phyloP scores from a whole-genome alignment of 495 filamentous ascomycete species.

The Podospora conica region DNA sequence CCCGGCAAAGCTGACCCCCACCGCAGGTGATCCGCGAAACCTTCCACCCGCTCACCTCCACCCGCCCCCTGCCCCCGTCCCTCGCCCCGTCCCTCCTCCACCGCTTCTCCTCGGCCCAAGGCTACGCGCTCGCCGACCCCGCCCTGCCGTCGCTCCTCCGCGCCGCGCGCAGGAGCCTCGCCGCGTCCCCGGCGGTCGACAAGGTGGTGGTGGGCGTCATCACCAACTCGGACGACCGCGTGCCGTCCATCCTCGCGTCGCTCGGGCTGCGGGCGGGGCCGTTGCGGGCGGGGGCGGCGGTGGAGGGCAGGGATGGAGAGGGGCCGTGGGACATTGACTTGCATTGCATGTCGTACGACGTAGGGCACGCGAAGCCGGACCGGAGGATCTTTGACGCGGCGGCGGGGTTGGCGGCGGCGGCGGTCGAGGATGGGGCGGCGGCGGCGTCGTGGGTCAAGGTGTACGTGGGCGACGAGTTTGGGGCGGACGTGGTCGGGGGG shows the following conservation, averaged over 20 bases:
- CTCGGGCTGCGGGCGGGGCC: constrained; percentile 54
- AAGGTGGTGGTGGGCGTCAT: constrained; percentile 57
- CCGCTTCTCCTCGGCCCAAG: constrained; percentile 55
- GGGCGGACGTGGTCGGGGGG: constrained; percentile 59
- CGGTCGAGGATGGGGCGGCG: not conserved
- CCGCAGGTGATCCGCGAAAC: constrained; percentile 31
- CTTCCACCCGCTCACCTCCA: constrained; percentile 26
- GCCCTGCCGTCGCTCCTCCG: constrained; percentile 51
- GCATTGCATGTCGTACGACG: constrained; percentile 66
- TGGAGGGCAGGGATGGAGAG: not conserved
- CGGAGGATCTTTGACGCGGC: constrained; percentile 58
- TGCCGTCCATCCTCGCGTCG: constrained; percentile 53
- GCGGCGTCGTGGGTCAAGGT: constrained; percentile 40
- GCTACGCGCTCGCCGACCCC: constrained; percentile 51
- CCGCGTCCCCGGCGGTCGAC: constrained; percentile 14
- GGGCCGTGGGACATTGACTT: constrained; percentile 54
- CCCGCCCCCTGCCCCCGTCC: constrained; percentile 32
- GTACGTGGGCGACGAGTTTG: constrained; percentile 62
- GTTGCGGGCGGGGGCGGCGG: constrained; percentile 9
- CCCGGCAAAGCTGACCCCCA: not conserved
- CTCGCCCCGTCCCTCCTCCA: constrained; percentile 51
- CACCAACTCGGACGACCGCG: constrained; percentile 73
- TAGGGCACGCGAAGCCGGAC: constrained; percentile 63
- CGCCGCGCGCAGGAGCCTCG: constrained; percentile 27
- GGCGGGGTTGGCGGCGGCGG: constrained; percentile 32